Evolutionary conservation across 108 stramenopile genomes (phyloP).

Genomic region (Skeletonema potamos): DNA sequence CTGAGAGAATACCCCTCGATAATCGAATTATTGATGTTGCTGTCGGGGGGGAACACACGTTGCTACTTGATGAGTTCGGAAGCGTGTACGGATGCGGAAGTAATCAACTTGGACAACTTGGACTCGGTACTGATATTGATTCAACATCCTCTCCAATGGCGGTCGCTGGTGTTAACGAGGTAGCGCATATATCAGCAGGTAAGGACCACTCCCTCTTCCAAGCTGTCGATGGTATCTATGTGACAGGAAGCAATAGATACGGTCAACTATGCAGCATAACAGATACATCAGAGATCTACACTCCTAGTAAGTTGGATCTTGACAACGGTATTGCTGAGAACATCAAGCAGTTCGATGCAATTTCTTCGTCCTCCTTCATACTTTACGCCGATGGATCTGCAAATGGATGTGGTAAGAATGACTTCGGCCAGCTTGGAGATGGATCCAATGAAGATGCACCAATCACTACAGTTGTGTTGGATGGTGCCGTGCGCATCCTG

Average conservation of each 20-base stretch:
- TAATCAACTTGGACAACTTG: conserved; percentile 42
- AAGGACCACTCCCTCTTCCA: conserved; percentile 19
- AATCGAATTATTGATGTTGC: conserved; percentile 36
- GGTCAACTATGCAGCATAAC: conserved; percentile 17
- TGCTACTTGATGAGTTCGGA: conserved; percentile 28
- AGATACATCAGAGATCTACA: not conserved
- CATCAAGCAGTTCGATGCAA: conserved; percentile 17
- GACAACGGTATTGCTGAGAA: not conserved
- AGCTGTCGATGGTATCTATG: conserved; percentile 19
- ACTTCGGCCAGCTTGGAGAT: conserved; percentile 38
- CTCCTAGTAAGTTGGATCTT: conserved; percentile 12
- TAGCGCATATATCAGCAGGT: conserved; percentile 22
- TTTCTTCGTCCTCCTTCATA: conserved; percentile 24
- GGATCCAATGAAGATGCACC: conserved; percentile 30
- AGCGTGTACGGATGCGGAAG: conserved; percentile 38
- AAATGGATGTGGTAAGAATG: conserved; percentile 48
- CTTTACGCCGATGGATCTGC: conserved; percentile 40
- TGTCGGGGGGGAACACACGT: conserved; percentile 46
- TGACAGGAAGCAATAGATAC: conserved; percentile 28
- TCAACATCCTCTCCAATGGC: not conserved
- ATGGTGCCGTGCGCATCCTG: conserved; percentile 18
- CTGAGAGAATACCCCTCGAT: conserved; percentile 22
- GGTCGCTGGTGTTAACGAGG: not conserved
- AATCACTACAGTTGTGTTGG: conserved; percentile 12
- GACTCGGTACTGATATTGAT: conserved; percentile 15